phyloP scores from a whole-genome alignment of 2,329 filamentous ascomycete genomes.

The Aspergillus ochraceoroseus region DNA sequence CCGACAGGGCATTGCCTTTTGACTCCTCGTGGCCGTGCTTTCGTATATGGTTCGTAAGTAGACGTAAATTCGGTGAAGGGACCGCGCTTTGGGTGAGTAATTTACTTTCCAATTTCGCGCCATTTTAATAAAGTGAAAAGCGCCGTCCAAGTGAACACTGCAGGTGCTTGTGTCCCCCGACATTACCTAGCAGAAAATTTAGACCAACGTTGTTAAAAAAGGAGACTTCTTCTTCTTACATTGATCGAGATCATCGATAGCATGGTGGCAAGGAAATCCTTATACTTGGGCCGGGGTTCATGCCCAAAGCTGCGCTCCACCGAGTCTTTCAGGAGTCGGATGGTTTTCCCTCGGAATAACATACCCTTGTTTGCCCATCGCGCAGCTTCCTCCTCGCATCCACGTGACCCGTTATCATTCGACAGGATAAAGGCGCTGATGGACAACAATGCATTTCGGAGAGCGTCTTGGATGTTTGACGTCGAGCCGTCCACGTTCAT shows the following conservation, averaged over 20 bases:
- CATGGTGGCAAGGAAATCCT: conserved; percentile 12
- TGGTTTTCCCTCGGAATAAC: conserved; percentile 5
- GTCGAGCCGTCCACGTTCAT: conserved; percentile 6
- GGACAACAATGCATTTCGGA: conserved; percentile 8
- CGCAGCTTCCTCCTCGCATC: conserved; percentile 2
- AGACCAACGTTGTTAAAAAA: not conserved
- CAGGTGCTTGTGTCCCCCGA: conserved; percentile 12
- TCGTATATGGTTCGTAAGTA: conserved; percentile 11
- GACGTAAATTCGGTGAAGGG: conserved; percentile 12
- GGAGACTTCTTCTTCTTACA: too few relatives aligned
- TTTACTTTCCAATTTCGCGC: not conserved
- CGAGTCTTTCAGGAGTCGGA: conserved; percentile 8
- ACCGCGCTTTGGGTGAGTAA: conserved; percentile 8
- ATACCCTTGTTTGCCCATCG: conserved; percentile 5
- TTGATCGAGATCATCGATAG: conserved; percentile 14
- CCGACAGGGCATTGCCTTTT: not conserved
- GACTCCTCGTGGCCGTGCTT: conserved; percentile 6
- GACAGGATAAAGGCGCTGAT: conserved; percentile 12
- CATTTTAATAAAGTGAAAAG: conserved; percentile 8
- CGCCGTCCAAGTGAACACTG: conserved; percentile 10
- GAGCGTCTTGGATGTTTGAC: conserved; percentile 4
- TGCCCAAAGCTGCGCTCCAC: conserved; percentile 2
- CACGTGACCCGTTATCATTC: conserved; percentile 1
- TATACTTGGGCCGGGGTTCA: conserved; percentile 8
- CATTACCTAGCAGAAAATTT: too few relatives aligned